Evolutionary conservation across 169 alveolate genomes (phyloP), one percentile per base, ranked within the genome.

Genomic region (Ichthyophthirius multifiliis): DNA sequence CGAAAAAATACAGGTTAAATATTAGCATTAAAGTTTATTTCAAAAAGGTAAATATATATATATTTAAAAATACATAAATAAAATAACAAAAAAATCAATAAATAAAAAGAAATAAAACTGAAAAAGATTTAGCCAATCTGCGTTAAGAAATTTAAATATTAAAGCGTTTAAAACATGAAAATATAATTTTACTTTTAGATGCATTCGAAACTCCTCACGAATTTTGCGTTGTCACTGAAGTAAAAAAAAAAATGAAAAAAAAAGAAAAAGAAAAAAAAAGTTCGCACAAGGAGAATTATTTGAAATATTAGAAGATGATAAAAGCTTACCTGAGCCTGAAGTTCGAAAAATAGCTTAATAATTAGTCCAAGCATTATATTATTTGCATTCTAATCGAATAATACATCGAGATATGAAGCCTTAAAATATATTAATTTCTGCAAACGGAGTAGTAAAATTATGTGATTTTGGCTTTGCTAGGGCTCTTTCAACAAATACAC

Each of bases 351-450:
- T 92, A 10, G 96, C 97, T 1, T 78, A 90, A 37, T 89, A 93
- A 89, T 48, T 83, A 34, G 92, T 94, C 1, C 77, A 83, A 45
- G 93, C 97, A 23, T 88, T 96, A 62, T 90, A 93, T 86, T 96
- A 96, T 76, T 79, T 96, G 46, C 98, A 96, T 78, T 82, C 93
- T 39, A 92, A 94, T 82, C 76, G 97, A 55, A 93, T 96, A 65
- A 94, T 96, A 43, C 98, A 96, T 63, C 83, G 98, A 89, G 98
- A 96, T 76, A 95, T 95, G 95, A 95, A 95, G 88, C 98, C 98
- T 20, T 94, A 95, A 83, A 95, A 95, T 78, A 93, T 95, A 41
- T 86, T 94, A 46, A 92, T 95, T 5, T 87, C 95, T 16, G 96
- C 98, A 4, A 89, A 93, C 76, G 97, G 97, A 16, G 92, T 90